phyloP scores from a whole-genome alignment of 2,329 filamentous ascomycete species.

The Penicillium sp. region DNA sequence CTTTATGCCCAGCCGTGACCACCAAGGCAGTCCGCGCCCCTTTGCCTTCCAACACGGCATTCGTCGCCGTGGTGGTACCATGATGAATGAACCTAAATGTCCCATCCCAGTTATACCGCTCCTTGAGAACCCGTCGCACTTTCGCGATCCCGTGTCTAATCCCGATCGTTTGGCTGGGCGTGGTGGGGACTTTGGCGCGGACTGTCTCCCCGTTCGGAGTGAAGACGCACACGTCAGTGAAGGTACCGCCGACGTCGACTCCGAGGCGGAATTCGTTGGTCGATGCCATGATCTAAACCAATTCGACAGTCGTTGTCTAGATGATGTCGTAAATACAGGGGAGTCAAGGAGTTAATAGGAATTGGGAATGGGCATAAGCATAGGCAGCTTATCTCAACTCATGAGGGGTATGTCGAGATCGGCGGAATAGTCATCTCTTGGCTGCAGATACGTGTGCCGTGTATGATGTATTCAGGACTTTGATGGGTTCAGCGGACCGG shows the following conservation, averaged over 20 bases:
- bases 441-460: too few relatives aligned
- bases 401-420: too few relatives aligned
- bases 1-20: slow-evolving; percentile 44
- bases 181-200: slow-evolving; percentile 42
- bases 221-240: slow-evolving; percentile 45
- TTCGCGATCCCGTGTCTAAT: slow-evolving; percentile 41
- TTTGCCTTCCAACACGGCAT: slow-evolving; percentile 45
- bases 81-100: slow-evolving; percentile 44
- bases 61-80: slow-evolving; percentile 44
- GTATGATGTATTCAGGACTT: too few relatives aligned
- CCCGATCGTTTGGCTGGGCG: slow-evolving; percentile 40
- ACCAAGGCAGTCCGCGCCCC: slow-evolving; percentile 42
- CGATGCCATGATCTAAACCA: too few relatives aligned
- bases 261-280: too few relatives aligned
- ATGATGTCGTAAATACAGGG: too few relatives aligned
- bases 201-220: slow-evolving; percentile 39
- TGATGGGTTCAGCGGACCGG: too few relatives aligned
- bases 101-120: slow-evolving; percentile 36
- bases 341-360: too few relatives aligned
- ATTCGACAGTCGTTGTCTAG: too few relatives aligned
- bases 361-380: too few relatives aligned
- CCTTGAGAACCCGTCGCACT: slow-evolving; percentile 35
- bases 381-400: too few relatives aligned
- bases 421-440: too few relatives aligned
- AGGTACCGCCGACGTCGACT: slow-evolving; percentile 35